Evolutionary conservation across 306 rosid genomes (phyloP), one percentile per base, ranked within the genome.

Genomic region (Hippophae rhamnoides): DNA sequence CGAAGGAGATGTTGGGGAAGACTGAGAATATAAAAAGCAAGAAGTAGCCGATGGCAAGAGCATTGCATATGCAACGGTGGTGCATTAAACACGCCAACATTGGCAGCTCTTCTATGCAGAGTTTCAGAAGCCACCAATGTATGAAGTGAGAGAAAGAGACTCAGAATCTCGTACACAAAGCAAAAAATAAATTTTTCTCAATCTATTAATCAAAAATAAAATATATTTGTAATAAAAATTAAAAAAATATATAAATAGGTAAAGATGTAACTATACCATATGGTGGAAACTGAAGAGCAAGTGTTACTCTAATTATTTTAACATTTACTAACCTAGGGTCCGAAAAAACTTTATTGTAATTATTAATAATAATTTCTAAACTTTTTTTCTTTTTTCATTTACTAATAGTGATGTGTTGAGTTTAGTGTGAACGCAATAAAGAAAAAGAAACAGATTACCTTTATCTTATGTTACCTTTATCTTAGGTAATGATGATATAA

Each of bases 11-110:
- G 71, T 68, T 50, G 70, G 43, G 47, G 14, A 77, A 58, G 54
- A 72, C 47, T 8, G 76, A 70, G 74, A 79, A 53, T 57, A 84
- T 68, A 9, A 69, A 43, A 2, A 79, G 41, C 14, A 60, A 67
- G 79, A 79, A 56, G 72, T 46, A 64, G 50, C 38, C 67, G 61
- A 69, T 65, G 50, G 70, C 13, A 3, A 60, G 55, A 50, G 77
- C 43, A 57, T 51, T 67, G 78, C 79, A 74, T 74, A 71, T 65
- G 63, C 75, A 38, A n/a, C 65, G 76, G 75, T 42, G 74, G 59
- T 65, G 62, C 43, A 58, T 56, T 51, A 52, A 73, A 72, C 58
- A 76, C 63, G 76, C 71, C 73, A 47, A 76, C 96, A 92, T 92
- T 31, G 64, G 81, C 69, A 52, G 77, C 58, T 55, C 46, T 40